Evolutionary conservation across 1,139 yeast genomes (phyloP).

Genomic region (Williopsis jadinii): DNA sequence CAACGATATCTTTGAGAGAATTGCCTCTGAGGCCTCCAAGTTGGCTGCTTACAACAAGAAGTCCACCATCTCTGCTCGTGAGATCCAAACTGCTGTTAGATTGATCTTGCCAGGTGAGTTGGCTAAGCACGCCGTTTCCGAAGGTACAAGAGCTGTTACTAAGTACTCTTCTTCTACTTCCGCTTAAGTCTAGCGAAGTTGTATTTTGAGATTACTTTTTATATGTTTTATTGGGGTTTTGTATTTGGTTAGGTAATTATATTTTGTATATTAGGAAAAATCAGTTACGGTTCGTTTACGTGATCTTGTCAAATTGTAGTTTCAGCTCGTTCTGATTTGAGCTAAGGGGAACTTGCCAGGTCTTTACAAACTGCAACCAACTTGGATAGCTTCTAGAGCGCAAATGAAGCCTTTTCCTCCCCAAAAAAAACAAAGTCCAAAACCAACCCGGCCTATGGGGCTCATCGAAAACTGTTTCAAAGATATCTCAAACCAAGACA

Average conservation of each 20-base stretch:
- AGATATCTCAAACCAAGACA: too few relatives aligned
- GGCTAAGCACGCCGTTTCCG: conserved; percentile 99
- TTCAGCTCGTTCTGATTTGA: background rate
- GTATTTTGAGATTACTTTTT: conserved; percentile 3
- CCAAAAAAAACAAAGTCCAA: too few relatives aligned
- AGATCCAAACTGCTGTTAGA: conserved; percentile 99
- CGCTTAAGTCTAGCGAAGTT: conserved; percentile 23
- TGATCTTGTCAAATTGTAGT: background rate
- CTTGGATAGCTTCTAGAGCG: too few relatives aligned
- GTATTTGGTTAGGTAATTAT: conserved; percentile 19
- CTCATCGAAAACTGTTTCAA: too few relatives aligned
- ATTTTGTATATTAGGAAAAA: conserved; percentile 22
- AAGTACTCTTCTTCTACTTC: conserved; percentile 89
- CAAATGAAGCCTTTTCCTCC: too few relatives aligned
- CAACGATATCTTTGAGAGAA: conserved; percentile 93
- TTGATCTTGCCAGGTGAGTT: conserved; percentile 99
- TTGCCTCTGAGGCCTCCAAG: conserved; percentile 97
- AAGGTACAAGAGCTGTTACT: conserved; percentile 99
- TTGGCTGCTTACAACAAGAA: conserved; percentile 99
- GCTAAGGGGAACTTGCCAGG: too few relatives aligned
- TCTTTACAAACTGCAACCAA: too few relatives aligned
- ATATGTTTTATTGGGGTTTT: conserved; percentile 22
- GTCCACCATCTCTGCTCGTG: conserved; percentile 98
- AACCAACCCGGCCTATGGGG: too few relatives aligned
- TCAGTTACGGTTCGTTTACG: conserved; percentile 20